Evolutionary conservation across 2,329 filamentous ascomycete genomes (phyloP).

Genomic region (Pseudocercospora vitis): DNA sequence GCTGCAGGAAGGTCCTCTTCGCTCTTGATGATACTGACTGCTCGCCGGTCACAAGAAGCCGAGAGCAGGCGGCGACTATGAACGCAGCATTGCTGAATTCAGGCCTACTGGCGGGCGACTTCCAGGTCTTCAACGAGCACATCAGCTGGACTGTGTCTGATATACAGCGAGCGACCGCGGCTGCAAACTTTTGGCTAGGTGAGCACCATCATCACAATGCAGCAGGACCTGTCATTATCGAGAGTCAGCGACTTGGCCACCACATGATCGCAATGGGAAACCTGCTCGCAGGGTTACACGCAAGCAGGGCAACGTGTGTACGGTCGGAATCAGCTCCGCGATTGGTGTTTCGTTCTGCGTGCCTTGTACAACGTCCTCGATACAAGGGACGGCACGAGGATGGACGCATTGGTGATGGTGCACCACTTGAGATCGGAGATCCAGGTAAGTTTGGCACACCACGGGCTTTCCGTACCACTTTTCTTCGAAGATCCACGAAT

Average conservation of each 20-base stretch:
- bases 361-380: slow-evolving; percentile 15
- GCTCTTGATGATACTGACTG: slow-evolving; percentile 10
- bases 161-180: slow-evolving; percentile 15
- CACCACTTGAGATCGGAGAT: slow-evolving; percentile 9
- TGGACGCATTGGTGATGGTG: slow-evolving; percentile 14
- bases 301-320: slow-evolving; percentile 11
- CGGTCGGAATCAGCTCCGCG: neutral
- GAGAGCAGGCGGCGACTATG: slow-evolving; percentile 10
- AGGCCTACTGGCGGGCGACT: slow-evolving; percentile 13
- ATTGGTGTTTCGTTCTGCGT: slow-evolving; percentile 15
- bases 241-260: slow-evolving; percentile 7
- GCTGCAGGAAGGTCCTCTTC: slow-evolving; percentile 14
- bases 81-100: slow-evolving; percentile 9
- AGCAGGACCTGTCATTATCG: slow-evolving; percentile 14
- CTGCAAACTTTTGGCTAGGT: slow-evolving; percentile 17
- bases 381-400: slow-evolving; percentile 4
- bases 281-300: slow-evolving; percentile 14
- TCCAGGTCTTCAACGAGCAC: slow-evolving; percentile 12
- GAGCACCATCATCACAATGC: slow-evolving; percentile 12
- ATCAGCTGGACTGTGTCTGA: slow-evolving; percentile 11
- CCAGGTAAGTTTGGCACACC: neutral
- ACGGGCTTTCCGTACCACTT: slow-evolving; percentile 4
- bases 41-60: slow-evolving; percentile 9
- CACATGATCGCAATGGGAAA: slow-evolving; percentile 22
- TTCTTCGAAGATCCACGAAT: slow-evolving; percentile 10